These are phyloP conservation scores for Dactylonectria macrodidyma DNA, from an alignment of 2,329 filamentous ascomycete species.

Conservation along the genomic window DNA sequence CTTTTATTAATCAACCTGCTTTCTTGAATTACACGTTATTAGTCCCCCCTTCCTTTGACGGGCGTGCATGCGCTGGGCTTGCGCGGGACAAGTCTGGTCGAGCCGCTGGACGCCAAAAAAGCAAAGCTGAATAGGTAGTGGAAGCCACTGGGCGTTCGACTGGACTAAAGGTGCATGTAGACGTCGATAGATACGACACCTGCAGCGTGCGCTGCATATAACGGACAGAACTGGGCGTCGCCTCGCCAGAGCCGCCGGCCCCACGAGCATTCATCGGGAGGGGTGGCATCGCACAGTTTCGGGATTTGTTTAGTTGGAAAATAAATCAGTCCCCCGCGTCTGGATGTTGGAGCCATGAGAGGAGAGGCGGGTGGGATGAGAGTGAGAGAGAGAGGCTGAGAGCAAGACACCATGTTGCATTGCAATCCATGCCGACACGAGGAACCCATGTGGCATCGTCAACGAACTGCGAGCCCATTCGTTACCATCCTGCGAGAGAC, in stretches of 20 bases:
- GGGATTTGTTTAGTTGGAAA: background rate
- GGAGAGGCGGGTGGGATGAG: background rate
- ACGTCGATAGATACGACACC: constrained; percentile 9
- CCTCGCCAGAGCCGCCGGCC: background rate
- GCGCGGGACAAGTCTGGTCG: constrained; percentile 11
- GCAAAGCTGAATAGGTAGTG: constrained; percentile 24
- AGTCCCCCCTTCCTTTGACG: constrained; percentile 6
- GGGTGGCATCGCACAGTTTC: background rate
- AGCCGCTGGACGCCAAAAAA: constrained; percentile 23
- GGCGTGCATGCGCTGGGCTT: constrained; percentile 3
- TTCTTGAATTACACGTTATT: constrained; percentile 6
- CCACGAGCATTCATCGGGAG: background rate
- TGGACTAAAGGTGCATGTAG: constrained; percentile 1
- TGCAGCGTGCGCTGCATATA: constrained; percentile 2
- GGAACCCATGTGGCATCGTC: constrained; percentile 1
- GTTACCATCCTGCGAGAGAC: background rate
- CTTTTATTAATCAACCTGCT: constrained; percentile 12
- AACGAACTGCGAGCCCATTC: background rate
- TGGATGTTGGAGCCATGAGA: background rate
- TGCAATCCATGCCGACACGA: constrained; percentile 5
- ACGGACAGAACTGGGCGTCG: background rate
- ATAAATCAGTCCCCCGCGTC: too few relatives aligned
- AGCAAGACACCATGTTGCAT: background rate
- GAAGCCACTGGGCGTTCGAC: constrained; percentile 23
- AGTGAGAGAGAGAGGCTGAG: too few relatives aligned